These are phyloP conservation scores for Pilasporangium apinafurcum DNA, from an alignment of 352 stramenopile genomes.

Conservation along the genomic window DNA sequence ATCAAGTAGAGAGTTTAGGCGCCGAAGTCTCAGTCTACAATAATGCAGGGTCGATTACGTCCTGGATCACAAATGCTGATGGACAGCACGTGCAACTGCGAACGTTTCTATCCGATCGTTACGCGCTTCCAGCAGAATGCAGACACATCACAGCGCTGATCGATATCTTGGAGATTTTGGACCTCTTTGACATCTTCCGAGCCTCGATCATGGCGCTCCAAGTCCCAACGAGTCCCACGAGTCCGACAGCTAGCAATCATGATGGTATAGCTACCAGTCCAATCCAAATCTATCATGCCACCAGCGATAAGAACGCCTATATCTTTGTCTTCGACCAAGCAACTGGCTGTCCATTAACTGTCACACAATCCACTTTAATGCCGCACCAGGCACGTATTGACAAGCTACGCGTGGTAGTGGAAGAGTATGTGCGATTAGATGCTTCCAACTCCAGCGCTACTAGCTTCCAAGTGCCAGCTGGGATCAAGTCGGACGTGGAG, in stretches of 20 bases:
- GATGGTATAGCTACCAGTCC: too few relatives aligned
- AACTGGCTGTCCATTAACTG: constrained; percentile 19
- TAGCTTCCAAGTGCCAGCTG: too few relatives aligned
- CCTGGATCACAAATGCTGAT: constrained; percentile 37
- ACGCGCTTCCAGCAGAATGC: constrained; percentile 4
- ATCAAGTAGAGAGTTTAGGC: constrained; percentile 23
- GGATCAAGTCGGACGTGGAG: constrained; percentile 54
- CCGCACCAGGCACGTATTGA: background rate
- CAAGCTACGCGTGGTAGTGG: constrained; percentile 20
- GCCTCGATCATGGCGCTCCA: constrained; percentile 10
- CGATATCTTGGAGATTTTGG: constrained; percentile 33
- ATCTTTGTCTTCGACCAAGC: constrained; percentile 34
- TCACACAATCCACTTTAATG: constrained; percentile 20
- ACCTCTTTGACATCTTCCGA: constrained; percentile 36
- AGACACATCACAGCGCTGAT: constrained; percentile 29
- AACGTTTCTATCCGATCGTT: constrained; percentile 11
- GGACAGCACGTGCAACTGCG: constrained; percentile 30
- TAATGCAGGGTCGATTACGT: constrained; percentile 25
- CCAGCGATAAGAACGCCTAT: constrained; percentile 35
- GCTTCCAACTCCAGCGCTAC: constrained; percentile 13
- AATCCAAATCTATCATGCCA: constrained; percentile 4
- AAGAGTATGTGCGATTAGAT: constrained; percentile 32
- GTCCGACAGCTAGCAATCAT: too few relatives aligned
- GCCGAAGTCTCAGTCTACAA: constrained; percentile 41
- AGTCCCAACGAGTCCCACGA: constrained; percentile 1